Evolutionary conservation across 2,329 filamentous ascomycete genomes (phyloP).

Genomic region (Botrytis fragariae): DNA sequence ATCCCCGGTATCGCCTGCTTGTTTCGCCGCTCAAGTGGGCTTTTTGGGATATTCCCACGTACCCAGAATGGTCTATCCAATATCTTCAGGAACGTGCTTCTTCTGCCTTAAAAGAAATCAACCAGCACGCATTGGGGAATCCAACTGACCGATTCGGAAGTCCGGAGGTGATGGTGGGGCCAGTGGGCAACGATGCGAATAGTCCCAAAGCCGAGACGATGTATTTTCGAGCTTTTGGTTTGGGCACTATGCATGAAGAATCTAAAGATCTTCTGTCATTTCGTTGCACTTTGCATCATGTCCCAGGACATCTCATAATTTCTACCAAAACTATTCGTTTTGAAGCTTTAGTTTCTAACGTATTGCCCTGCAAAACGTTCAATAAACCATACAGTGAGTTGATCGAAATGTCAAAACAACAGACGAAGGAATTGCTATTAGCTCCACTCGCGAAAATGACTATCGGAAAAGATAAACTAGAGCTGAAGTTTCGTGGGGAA

Average conservation of each 20-base stretch:
- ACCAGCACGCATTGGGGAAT: not conserved
- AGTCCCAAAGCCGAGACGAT: conserved; percentile 2
- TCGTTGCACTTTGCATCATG: conserved; percentile 22
- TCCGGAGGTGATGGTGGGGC: not conserved
- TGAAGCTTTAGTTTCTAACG: conserved; percentile 1
- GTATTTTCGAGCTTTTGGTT: not conserved
- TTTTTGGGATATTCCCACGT: conserved; percentile 42
- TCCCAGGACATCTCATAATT: conserved; percentile 25
- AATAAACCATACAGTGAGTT: conserved; percentile 21
- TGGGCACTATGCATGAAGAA: not conserved
- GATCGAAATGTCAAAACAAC: conserved; percentile 29
- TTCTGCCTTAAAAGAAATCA: conserved; percentile 17
- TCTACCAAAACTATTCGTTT: conserved; percentile 24
- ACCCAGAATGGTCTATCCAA: conserved; percentile 41
- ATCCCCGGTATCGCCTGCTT: conserved; percentile 40
- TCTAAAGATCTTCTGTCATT: conserved; percentile 25
- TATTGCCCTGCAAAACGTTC: conserved; percentile 19
- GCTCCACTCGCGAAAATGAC: conserved; percentile 24
- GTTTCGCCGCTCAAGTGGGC: conserved; percentile 39
- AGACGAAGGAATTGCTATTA: conserved; percentile 19
- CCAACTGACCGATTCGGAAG: not conserved
- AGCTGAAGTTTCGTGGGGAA: conserved; percentile 23
- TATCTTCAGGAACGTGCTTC: conserved; percentile 27
- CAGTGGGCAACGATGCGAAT: not conserved
- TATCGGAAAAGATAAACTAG: conserved; percentile 25